Evolutionary conservation across 306 rosid genomes (phyloP).

Genomic region (Geum urbanum): DNA sequence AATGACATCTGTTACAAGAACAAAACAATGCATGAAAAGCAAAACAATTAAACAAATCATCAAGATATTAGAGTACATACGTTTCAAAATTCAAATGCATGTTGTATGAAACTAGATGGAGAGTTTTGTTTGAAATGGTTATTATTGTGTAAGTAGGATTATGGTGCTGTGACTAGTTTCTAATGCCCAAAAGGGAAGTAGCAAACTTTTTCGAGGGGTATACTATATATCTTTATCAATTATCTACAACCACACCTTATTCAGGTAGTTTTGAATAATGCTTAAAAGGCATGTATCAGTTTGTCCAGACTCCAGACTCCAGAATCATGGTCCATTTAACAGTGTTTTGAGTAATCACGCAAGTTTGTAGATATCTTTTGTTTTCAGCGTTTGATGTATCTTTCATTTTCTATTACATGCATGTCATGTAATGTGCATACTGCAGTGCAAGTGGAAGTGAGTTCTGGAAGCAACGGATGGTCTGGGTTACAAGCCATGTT

Average conservation of each 20-base stretch:
- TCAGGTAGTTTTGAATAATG: too few species aligned
- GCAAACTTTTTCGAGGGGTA: neutral
- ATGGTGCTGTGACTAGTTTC: neutral
- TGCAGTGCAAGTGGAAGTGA: constrained; percentile 17
- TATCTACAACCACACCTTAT: neutral
- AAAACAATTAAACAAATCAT: neutral
- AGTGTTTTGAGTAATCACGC: neutral
- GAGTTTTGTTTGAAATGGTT: neutral
- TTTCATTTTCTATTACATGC: neutral
- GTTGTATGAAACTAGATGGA: neutral
- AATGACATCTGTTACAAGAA: neutral
- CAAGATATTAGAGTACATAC: neutral
- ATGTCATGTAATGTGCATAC: neutral
- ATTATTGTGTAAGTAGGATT: neutral
- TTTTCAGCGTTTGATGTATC: neutral
- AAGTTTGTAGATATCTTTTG: neutral
- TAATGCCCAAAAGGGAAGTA: neutral
- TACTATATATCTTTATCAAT: neutral
- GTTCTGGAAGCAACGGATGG: constrained; percentile 90
- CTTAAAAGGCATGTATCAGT: too few species aligned
- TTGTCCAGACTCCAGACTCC: neutral
- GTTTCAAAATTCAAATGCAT: too few species aligned
- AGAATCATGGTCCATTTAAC: neutral
- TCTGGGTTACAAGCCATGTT: constrained; percentile 75
- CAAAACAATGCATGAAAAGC: neutral